Base-by-base conservation (phyloP, 2,329 filamentous ascomycete species). In the Penicillium sp. region DNA sequence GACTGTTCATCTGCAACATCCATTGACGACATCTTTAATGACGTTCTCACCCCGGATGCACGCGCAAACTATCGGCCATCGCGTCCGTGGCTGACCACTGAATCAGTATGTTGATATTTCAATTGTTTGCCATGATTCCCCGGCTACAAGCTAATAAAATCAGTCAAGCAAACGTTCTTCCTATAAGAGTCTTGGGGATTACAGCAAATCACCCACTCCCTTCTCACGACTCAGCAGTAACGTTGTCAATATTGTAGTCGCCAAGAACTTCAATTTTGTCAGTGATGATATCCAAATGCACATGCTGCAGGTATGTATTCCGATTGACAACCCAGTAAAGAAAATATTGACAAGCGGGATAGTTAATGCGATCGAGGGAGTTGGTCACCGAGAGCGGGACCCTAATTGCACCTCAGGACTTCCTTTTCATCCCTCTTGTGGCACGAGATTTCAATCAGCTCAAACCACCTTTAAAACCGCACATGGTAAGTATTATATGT, bases 161-260 rank as follows among this genome's bases (percentile, higher is more conserved):
- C n/a, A 62, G 66, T 62, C 65, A 39, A 68, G 59, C 52, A 68
- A 67, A 33, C 31, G 63, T 15, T 64, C 68, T 33, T 66, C 65
- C n/a, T 61, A 61, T 29, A 59, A 53, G 44, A 63, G 47, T 44
- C 60, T 49, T 19, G 58, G 59, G 29, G 66, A 66, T 33, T 54
- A 61, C 29, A 59, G 56, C 52, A 70, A 65, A 49, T 62, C 62
- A 7, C 59, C 63, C n/a, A 39, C 61, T 12, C 64, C 68, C 38
- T 73, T 69, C 56, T 61, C 59, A 68, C 70, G 56, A 72, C 79
- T 56, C 77, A 77, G 55, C 39, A 78, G 77, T 49, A 80, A 81
- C 53, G 89, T 96, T 63, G 89, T 91, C 61, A 92, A 96, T 75
- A 81, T 97, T 12, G 81, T 97, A 23, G 83, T 99, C 52, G 90